Conservation (phyloP, 2,329 filamentous ascomycete species). For the Botryotinia globosa region DNA sequence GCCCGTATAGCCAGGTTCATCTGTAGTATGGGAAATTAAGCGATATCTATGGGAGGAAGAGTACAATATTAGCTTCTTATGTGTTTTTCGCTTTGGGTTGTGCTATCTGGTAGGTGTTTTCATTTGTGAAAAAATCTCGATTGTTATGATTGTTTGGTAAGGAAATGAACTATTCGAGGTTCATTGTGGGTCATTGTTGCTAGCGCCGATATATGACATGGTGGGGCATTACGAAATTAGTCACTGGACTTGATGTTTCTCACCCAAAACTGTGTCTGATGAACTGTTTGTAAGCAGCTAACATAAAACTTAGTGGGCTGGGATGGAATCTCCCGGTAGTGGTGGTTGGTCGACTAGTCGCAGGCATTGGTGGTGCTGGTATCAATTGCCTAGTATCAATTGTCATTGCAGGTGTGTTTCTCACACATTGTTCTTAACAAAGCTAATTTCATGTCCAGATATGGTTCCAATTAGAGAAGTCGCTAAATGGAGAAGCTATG, state of each 20-base stretch:
- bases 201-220: neutral
- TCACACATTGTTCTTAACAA: neutral
- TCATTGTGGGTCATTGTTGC: neutral
- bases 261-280: neutral
- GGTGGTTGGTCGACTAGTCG: conserved; percentile 50
- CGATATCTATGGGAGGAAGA: conserved; percentile 46
- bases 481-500: conserved; percentile 52
- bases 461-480: conserved; percentile 52
- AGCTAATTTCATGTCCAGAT: conserved; percentile 38
- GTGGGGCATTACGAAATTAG: neutral
- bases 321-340: conserved; percentile 49
- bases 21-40: conserved; percentile 49
- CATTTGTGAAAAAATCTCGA: neutral
- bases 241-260: neutral
- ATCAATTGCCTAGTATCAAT: conserved; percentile 50
- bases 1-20: too few relatives aligned
- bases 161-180: neutral
- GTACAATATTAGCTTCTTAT: conserved; percentile 42
- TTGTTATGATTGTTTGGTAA: neutral
- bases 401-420: conserved; percentile 48
- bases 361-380: conserved; percentile 51
- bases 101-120: conserved; percentile 42
- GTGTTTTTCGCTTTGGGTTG: conserved; percentile 47
- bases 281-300: neutral
- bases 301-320: conserved; percentile 40